Base-by-base conservation (phyloP, 768 basidiomycete species). In the Tylopilus sp. region DNA sequence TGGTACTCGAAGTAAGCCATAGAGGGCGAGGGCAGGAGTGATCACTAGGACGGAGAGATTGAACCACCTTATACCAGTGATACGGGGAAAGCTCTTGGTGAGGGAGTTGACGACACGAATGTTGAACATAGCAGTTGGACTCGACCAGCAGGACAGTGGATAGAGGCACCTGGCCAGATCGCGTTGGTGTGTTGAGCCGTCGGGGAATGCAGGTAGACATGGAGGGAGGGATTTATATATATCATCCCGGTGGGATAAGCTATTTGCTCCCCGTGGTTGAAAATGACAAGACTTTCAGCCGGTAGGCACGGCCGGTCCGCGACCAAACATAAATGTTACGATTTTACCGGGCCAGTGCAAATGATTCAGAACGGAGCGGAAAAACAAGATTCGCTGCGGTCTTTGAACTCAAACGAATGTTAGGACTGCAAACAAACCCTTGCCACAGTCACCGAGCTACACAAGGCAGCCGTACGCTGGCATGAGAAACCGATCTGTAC, bases 61-160 rank as follows among this genome's bases (percentile, higher is more conserved):
- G 75, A 92, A 87, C 88, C 89, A 91, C 55, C 81, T 79, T 44
- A 89, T 67, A 4, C 82, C 79, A 21, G 70, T 75, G 56, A 82
- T 77, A 24, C 72, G 64, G 12, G 84, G 84, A 54, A 84, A 72
- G 24, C 43, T 57, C 30, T 45, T 58, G 4, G 66, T 52, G 26
- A 71, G 43, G 44, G 43, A 50, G 29, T 55, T 37, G 37, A 66
- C 16, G 21, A 41, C 41, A 28, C 41, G 47, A 42, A 24, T 28
- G 42, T 34, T 45, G 28, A 56, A 47, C 67, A 58, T 62, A 45
- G 42, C 34, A 45, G 38, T 26, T 25, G 21, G 26, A 28, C 29
- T 24, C 31, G 30, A 45, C 45, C 42, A 52, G 51, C 31, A 53
- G 48, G 36, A 57, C 30, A 40, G 45, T 16, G n/a, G 30, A 29